Percentiles rank a stretch among this genome's conserved stretches.
Conservation (phyloP, 2,329 filamentous ascomycete species). For the Trichoderma sp. region DNA sequence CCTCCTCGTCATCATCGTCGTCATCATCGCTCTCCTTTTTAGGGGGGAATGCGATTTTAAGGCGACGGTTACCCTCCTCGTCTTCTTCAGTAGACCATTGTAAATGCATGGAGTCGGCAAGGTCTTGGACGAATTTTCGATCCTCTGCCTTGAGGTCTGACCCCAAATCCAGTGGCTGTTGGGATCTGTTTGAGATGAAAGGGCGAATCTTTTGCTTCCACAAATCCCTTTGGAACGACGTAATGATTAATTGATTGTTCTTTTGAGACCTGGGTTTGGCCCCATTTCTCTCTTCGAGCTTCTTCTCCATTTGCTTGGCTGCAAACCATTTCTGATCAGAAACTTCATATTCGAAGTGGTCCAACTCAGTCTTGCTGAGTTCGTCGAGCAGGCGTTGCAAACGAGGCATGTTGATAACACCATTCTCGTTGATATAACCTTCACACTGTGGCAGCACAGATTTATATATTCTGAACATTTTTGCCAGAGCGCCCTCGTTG, state of each 20-base stretch:
- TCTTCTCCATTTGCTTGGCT: conserved; percentile 74
- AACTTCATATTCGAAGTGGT: conserved; percentile 90
- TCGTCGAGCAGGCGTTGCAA: conserved; percentile 77
- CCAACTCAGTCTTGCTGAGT: conserved; percentile 81
- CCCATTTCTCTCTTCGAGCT: conserved; percentile 57
- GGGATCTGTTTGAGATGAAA: conserved; percentile 70
- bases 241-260: conserved; percentile 66
- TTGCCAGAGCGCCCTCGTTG: conserved; percentile 92
- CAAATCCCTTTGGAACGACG: conserved; percentile 74
- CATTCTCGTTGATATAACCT: conserved; percentile 95
- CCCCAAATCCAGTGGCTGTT: conserved; percentile 70
- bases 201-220: conserved; percentile 79
- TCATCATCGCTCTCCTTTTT: conserved; percentile 60
- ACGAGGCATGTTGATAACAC: conserved; percentile 83
- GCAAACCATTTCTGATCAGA: conserved; percentile 89
- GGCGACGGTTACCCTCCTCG: conserved; percentile 53
- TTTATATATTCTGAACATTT: conserved; percentile 98
- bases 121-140: conserved; percentile 87
- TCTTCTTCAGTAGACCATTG: conserved; percentile 59
- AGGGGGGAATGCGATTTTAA: conserved; percentile 51
- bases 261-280: conserved; percentile 47
- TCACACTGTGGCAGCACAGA: conserved; percentile 79
- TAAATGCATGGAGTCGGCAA: conserved; percentile 63
- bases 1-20: conserved; percentile 68
- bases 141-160: conserved; percentile 73